Evolutionary conservation across 2,329 filamentous ascomycete genomes (phyloP), one percentile per base, ranked within the genome.

Genomic region (Elsinoe necatrix): DNA sequence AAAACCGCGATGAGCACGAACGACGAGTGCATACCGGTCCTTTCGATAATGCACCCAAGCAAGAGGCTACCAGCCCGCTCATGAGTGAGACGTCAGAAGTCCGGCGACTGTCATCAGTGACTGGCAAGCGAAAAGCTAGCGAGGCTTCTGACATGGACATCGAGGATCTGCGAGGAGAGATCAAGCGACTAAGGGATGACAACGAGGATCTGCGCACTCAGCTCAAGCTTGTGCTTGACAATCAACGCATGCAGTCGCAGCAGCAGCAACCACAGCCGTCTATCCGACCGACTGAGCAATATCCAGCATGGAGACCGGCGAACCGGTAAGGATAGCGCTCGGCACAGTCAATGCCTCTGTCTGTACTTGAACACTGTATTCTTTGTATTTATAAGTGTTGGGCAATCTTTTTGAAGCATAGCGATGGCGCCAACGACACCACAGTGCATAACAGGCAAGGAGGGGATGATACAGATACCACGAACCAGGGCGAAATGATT

Each of bases 1-100:
- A 97, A 72, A 97, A 97, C 65, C 77, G 96, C 3, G 90, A 92
- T 67, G 92, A 97, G 72, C 92, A 97, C 71, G 76, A 96, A 16
- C 86, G 92, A 18, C 84, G 92, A 23, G 88, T 95, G n/a, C 92
- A 97, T 58, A 59, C 64, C 52, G 60, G 60, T 7, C 58, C 60
- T 16, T 57, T 42, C n/a, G 60, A 60, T 7, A 61, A 63, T 47
- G 58, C 59, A 21, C 42, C 58, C 9, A 58, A 59, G 43, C 31
- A 29, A 59, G 56, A 47, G 58, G 61, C 35, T 29, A 62, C 27
- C 37, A 60, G 52, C 11, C 61, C 62, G 18, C 58, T 42, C n/a
- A 59, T 60, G 8, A 60, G 60, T 11, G 59, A 58, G 37, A 56
- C 58, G 14, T 55, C 48, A 48, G 29, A 51, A 52, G 12, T 57